Base-by-base conservation (phyloP, 164 flowering plant species). In the Liquidambar formosana region DNA sequence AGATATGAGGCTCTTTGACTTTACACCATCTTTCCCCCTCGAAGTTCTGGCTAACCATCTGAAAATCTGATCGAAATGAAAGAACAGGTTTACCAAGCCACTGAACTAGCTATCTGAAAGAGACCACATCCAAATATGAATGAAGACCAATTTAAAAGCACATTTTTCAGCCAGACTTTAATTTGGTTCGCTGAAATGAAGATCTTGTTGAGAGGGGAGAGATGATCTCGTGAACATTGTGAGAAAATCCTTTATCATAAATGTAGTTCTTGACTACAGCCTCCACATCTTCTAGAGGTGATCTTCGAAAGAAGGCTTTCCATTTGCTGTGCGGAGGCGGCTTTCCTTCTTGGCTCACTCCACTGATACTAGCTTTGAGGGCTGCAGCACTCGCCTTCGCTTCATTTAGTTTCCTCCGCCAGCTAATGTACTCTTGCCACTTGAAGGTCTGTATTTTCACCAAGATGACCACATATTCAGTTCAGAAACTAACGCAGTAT, bases 361-460 rank as follows among this genome's bases (percentile, higher is more conserved):
- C 86, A 57, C 54, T 71, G 66, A 88, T 77, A 70, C 96, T 80
- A n/a, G 88, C 88, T 76, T 83, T 91, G 8, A 95, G 82, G 9
- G 99, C 97, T 46, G 80, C 87, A 43, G 90, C 76, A 66, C 97
- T 89, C 13, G 84, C 91, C 77, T 77, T 89, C 56, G 97, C 94
- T 79, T 95, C 97, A 38, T 84, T 82, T 48, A 95, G 52, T 77
- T 84, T 88, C 78, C 70, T 83, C 76, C 83, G 88, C 91, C 88
- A 90, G 74, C 80, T 85, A 58, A 85, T 33, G 77, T 92, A 83
- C 44, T 92, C 97, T 71, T 89, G 82, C 97, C 99, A 95, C 79
- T 95, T 95, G 77, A 89, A 91, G 33, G 89, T 87, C 97, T 92
- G 82, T 28, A 61, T 18, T 49, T 62, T 51, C 43, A 57, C 43